Base-by-base conservation (phyloP, 2,329 filamentous ascomycete species). In the Beauveria australis region DNA sequence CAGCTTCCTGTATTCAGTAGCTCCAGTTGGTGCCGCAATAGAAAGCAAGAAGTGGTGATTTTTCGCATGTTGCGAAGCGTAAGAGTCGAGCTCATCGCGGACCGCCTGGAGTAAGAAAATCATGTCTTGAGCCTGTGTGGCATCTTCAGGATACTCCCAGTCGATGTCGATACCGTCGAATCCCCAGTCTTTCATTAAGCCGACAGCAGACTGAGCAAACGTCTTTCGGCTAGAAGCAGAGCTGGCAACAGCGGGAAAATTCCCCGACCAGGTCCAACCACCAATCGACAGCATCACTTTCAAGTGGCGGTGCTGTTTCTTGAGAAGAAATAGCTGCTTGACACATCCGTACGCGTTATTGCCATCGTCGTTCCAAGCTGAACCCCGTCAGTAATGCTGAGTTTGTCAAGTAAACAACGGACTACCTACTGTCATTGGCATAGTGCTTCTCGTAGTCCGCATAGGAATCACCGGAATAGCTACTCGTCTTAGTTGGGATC, bases 251-350 rank as follows among this genome's bases (percentile, higher is more conserved):
- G 78, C 76, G 1, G 89, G 79, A 70, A 96, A 93, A 71, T 91
- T 90, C 66, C 81, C 76, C 2, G 89, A 91, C 73, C 90, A 94
- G 0, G 89, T 92, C 89, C 89, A 95, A 33, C 92, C 91, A 53
- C 92, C 92, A 64, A 96, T 91, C 53, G 85, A 89, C 4, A 96
- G 80, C 24, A 95, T 78, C 1, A 88, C 80, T 70, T 95, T 95
- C 59, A 96, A 73, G 52, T 90, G 83, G 18, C 91, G 86, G 72
- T 96, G 87, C 61, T 79, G 73, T 72, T 92, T 86, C 75, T 96
- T 96, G 48, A 91, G 78, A 8, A 89, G 75, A 70, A 83, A 91
- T 1, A 96, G 78, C 68, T 95, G 89, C 75, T 94, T 94, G 58
- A 91, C 73, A 69, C 86, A 89, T 44, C 92, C 92, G 66, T 93